A percentile compares a stretch with the other conserved stretches of the same genome.
phyloP scores from a whole-genome alignment of 148 eudicot species.

The Heliamphora exappendiculata region DNA sequence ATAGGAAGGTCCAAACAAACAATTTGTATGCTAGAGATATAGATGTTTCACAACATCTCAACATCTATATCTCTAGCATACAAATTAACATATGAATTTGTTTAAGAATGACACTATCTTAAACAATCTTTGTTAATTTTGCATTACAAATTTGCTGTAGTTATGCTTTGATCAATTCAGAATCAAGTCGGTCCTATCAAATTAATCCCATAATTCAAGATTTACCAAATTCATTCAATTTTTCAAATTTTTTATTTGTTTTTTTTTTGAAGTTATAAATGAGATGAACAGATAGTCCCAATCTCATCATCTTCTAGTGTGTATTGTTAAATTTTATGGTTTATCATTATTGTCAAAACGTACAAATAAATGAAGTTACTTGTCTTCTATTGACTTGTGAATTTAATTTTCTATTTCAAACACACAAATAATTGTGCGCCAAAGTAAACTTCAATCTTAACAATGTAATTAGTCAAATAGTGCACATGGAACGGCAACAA shows the following conservation, averaged over 20 bases:
- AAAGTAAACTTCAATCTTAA: neutral
- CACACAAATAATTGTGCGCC: neutral
- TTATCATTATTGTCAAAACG: neutral
- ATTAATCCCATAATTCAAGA: slow-evolving; percentile 1
- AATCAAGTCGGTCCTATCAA: neutral
- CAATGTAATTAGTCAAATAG: neutral
- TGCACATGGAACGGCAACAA: slow-evolving; percentile 1
- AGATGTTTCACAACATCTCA: too few species aligned
- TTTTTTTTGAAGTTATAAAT: neutral
- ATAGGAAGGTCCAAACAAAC: neutral
- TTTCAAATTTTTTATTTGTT: neutral
- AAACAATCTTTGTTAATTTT: neutral
- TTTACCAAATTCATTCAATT: neutral
- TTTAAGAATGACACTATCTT: neutral
- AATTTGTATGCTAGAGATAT: too few species aligned
- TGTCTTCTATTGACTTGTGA: neutral
- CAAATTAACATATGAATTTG: neutral
- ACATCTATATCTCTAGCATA: neutral
- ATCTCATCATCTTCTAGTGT: too few species aligned
- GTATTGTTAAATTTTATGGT: neutral
- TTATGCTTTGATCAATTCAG: neutral
- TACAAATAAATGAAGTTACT: neutral
- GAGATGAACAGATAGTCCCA: neutral
- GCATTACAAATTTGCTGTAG: neutral
- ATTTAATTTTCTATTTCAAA: neutral